Evolutionary conservation across 495 filamentous ascomycete species (phyloP), one percentile per base, ranked within the genome.

Genomic region (Penicillium egyptiacum): DNA sequence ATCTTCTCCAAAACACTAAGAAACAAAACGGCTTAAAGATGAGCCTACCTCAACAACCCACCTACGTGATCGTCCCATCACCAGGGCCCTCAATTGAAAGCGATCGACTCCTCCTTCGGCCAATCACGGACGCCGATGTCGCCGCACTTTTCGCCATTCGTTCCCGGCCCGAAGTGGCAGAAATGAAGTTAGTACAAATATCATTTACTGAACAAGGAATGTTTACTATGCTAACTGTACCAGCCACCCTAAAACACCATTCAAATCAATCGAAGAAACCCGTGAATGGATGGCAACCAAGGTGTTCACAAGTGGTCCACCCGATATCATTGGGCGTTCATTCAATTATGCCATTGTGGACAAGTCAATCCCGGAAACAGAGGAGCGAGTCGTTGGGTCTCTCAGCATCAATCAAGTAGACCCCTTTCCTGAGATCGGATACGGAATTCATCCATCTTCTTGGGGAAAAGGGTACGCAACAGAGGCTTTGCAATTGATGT

Each of bases 391-490:
- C 4, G 50, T 69, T 46, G 66, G 66, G 2, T 66, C 62, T 37
- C 51, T 68, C n/a, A 59, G 66, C 23, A 55, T 61, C 44, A 65
- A 64, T 5, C 23, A 31, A 3, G 31, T 60, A 20, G 42, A 54
- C 11, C 66, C 66, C 0, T 60, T 56, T 37, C 69, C 73, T 5
- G 63, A 74, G 26, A 63, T 75, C 20, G 70, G 72, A 16, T 75
- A 71, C 41, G 65, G 64, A 17, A 51, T 71, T 9, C 57, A 66
- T 42, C 67, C 64, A 4, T 55, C 54, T 22, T 44, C 51, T 9
- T 74, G 68, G 72, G 71, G 71, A 0, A 66, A 70, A n/a, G 73
- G 73, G 0, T 68, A 59, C 40, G 71, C 70, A 8, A 70, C 70
- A 8, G 70, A 74, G 40, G 69, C 68, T 6, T 41, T 76, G 49